These are phyloP conservation scores for Trichoderma sp. DNA, from an alignment of 2,329 filamentous ascomycete genomes.

Conservation along the genomic window DNA sequence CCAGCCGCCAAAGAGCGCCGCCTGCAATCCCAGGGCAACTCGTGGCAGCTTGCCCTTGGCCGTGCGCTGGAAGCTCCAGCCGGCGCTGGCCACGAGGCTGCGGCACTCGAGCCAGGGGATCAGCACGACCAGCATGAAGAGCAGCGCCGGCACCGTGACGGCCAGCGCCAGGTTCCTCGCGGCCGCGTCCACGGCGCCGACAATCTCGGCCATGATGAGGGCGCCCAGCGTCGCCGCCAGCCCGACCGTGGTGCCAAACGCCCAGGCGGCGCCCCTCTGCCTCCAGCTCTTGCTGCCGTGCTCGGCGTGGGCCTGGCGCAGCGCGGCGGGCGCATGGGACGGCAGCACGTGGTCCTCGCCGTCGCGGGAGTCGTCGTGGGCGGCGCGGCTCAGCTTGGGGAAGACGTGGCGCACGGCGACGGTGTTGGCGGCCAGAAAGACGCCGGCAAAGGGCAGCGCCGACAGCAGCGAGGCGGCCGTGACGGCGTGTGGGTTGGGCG, in stretches of 20 bases:
- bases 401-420: conserved; percentile 70
- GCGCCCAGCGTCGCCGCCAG: conserved; percentile 77
- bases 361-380: conserved; percentile 51
- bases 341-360: conserved; percentile 65
- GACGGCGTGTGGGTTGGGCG: conserved; percentile 46
- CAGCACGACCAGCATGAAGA: conserved; percentile 71
- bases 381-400: conserved; percentile 65
- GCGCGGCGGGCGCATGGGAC: conserved; percentile 60
- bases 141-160: conserved; percentile 68
- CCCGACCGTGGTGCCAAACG: conserved; percentile 76
- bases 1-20: conserved; percentile 66
- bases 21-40: conserved; percentile 66
- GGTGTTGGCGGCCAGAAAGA: conserved; percentile 65
- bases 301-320: conserved; percentile 62
- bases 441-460: conserved; percentile 70
- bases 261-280: conserved; percentile 58
- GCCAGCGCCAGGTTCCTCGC: conserved; percentile 70
- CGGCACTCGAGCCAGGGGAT: conserved; percentile 81
- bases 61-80: conserved; percentile 64
- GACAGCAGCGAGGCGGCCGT: conserved; percentile 56
- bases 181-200: conserved; percentile 68
- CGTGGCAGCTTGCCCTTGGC: conserved; percentile 59
- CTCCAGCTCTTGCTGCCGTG: conserved; percentile 56
- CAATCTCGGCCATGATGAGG: conserved; percentile 81
- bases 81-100: conserved; percentile 58